These are phyloP conservation scores for Saccharomyces pastorianus DNA, from an alignment of 1,139 yeast genomes.

Conservation along the genomic window DNA sequence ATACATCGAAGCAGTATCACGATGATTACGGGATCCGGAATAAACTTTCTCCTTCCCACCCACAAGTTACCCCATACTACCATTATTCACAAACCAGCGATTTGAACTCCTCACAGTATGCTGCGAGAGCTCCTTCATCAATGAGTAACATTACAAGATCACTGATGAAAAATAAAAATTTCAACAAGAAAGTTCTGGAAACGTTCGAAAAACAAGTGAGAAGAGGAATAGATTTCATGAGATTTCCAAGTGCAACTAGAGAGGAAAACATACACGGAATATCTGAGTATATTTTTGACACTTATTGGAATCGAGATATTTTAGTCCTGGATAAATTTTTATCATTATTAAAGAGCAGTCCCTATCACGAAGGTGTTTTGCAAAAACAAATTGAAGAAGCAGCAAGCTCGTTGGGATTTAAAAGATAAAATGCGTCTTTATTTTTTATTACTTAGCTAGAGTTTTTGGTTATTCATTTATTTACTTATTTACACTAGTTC, in stretches of 20 bases:
- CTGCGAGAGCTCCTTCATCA: background rate
- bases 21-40: background rate
- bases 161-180: background rate
- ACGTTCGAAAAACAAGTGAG: conserved; percentile 26
- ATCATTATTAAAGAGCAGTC: conserved; percentile 20
- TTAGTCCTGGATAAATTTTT: conserved; percentile 23
- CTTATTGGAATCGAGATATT: conserved; percentile 30
- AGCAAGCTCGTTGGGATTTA: conserved; percentile 31
- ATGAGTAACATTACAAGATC: background rate
- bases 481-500: conserved; percentile 56
- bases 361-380: conserved; percentile 24
- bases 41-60: background rate
- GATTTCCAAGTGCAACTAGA: conserved; percentile 30
- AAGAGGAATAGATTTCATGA: conserved; percentile 29
- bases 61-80: background rate
- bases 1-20: background rate
- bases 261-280: conserved; percentile 28
- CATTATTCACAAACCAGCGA: background rate
- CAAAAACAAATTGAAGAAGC: conserved; percentile 31
- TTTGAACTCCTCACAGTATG: background rate
- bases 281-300: conserved; percentile 31
- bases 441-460: background rate
- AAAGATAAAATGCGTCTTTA: conserved; percentile 4
- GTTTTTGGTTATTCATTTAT: conserved; percentile 41
- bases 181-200: conserved; percentile 11